phyloP scores from a whole-genome alignment of 2,329 filamentous ascomycete species.

The Verticillium dahliae region DNA sequence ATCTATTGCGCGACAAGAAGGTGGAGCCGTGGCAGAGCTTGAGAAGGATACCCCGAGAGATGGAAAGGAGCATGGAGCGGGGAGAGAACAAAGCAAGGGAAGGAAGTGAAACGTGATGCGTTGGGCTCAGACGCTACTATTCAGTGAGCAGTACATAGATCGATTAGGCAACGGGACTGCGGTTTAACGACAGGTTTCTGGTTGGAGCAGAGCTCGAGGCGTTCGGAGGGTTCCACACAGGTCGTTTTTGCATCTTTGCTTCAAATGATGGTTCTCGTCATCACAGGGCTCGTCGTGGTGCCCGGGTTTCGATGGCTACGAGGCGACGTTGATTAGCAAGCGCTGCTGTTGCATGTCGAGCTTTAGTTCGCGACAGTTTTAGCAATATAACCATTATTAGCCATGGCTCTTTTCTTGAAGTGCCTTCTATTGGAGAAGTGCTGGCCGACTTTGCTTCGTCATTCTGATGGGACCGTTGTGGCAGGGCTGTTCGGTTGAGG shows the following conservation, averaged over 20 bases:
- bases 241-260: neutral
- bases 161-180: neutral
- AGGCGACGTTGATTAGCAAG: neutral
- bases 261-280: neutral
- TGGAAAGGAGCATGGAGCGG: neutral
- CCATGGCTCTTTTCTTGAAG: neutral
- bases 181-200: neutral
- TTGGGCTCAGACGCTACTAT: neutral
- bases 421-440: no score
- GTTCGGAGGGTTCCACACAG: constrained; percentile 5
- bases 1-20: neutral
- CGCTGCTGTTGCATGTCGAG: neutral
- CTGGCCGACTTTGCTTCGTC: no score
- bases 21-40: neutral
- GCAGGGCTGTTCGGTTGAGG: neutral
- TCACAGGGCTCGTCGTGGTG: neutral
- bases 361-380: neutral
- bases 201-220: constrained; percentile 11
- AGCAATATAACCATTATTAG: neutral
- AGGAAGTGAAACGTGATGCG: neutral
- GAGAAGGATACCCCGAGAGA: neutral
- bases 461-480: neutral
- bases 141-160: neutral
- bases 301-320: neutral
- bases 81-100: neutral